A percentile compares a stretch with the other conserved stretches of the same genome.
phyloP scores from a whole-genome alignment of 2,329 filamentous ascomycete genomes.

The Ophiosphaerella herpotricha region DNA sequence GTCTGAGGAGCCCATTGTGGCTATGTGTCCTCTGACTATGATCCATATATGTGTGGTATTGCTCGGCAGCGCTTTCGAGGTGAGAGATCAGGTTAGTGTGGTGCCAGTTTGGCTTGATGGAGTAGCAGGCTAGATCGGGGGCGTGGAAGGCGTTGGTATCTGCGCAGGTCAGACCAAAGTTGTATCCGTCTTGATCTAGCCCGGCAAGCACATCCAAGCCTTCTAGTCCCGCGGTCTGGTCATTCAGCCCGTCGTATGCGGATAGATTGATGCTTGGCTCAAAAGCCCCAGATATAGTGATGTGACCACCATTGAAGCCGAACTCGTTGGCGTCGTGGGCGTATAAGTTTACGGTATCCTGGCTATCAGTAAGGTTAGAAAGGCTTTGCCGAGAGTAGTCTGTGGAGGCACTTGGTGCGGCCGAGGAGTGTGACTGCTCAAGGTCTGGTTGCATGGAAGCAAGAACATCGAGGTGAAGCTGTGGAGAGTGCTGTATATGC shows the following conservation, averaged over 20 bases:
- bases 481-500: slow-evolving; percentile 18
- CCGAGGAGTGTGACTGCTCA: slow-evolving; percentile 25
- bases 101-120: slow-evolving; percentile 28
- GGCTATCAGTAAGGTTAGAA: slow-evolving; percentile 23
- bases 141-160: slow-evolving; percentile 17
- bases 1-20: slow-evolving; percentile 2
- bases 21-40: slow-evolving; percentile 3
- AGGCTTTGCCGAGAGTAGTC: slow-evolving; percentile 36
- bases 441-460: slow-evolving; percentile 28
- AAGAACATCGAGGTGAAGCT: slow-evolving; percentile 34
- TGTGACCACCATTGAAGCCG: slow-evolving; percentile 48
- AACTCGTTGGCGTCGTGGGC: slow-evolving; percentile 40
- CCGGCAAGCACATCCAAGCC: slow-evolving; percentile 19
- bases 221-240: slow-evolving; percentile 4
- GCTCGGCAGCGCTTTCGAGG: slow-evolving; percentile 28
- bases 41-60: slow-evolving; percentile 11
- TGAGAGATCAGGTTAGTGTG: slow-evolving; percentile 23
- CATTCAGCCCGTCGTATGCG: slow-evolving; percentile 21
- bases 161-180: slow-evolving; percentile 15
- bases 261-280: slow-evolving; percentile 38
- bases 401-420: slow-evolving; percentile 23
- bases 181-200: slow-evolving; percentile 23
- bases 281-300: slow-evolving; percentile 44
- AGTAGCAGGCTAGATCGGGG: slow-evolving; percentile 18
- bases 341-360: slow-evolving; percentile 21